Evolutionary conservation across 2,329 filamentous ascomycete species (phyloP).

Genomic region (Fusarium guadeloupense): DNA sequence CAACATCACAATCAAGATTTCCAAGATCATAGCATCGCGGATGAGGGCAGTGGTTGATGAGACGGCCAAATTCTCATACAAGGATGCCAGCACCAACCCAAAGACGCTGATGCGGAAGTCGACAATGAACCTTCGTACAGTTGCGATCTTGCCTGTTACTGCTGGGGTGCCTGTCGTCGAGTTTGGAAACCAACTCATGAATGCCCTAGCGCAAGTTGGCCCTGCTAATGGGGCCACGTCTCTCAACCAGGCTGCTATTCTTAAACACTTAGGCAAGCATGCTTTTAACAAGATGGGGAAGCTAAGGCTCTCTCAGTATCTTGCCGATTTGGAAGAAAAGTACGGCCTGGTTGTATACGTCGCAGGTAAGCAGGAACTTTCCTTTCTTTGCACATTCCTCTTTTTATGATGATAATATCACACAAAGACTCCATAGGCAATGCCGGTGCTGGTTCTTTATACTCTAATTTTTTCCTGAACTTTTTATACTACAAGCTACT

Average conservation of each 20-base stretch:
- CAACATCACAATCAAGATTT: conserved; percentile 98
- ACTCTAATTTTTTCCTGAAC: conserved; percentile 77
- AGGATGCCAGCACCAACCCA: conserved; percentile 69
- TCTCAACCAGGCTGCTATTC: conserved; percentile 89
- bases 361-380: conserved; percentile 66
- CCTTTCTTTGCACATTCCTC: conserved; percentile 2
- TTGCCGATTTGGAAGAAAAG: conserved; percentile 96
- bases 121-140: conserved; percentile 90
- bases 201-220: conserved; percentile 88
- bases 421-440: conserved; percentile 57
- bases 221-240: conserved; percentile 89
- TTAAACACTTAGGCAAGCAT: conserved; percentile 94
- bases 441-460: conserved; percentile 64
- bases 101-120: conserved; percentile 73
- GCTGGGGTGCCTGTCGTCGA: conserved; percentile 93
- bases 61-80: conserved; percentile 72
- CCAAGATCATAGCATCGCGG: conserved; percentile 94
- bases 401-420: conserved; percentile 61
- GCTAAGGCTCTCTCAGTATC: conserved; percentile 91
- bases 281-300: conserved; percentile 98
- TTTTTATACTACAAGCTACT: conserved; percentile 1
- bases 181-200: conserved; percentile 89
- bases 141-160: conserved; percentile 90
- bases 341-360: conserved; percentile 96
- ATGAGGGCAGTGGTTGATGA: conserved; percentile 92